Evolutionary conservation across 2,329 filamentous ascomycete species (phyloP), one percentile per base, ranked within the genome.

Genomic region (Fusarium dimerum): DNA sequence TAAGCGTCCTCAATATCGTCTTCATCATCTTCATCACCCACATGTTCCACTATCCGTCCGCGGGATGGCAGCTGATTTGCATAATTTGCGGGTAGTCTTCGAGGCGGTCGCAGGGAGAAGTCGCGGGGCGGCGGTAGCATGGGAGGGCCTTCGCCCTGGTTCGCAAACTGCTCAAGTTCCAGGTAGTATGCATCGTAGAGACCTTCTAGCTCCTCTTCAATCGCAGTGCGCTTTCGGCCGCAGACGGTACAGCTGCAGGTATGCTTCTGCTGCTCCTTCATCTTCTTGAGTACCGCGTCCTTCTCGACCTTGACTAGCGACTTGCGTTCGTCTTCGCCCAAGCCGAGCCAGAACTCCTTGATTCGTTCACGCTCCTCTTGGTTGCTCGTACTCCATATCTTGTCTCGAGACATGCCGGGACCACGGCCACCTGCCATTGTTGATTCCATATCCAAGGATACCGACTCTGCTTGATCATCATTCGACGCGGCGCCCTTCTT

Each of bases 221-320:
- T 99, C 39, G 94, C 94, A 12, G 89, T 96, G 48, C 94, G 86
- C 77, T 99, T 99, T 61, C 94, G 85, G 48, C 94, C 94, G 72
- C 94, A 99, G 40, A 99, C 93, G 5, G 92, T 95, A 73, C 94
- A 99, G 71, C 92, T 97, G 78, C 94, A 99, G 3, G 93, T 97
- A 71, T 97, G 92, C 74, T 97, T 97, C 73, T 99, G 94, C 73
- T 99, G 94, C 73, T 99, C 94, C 79, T 99, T 99, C 94, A 99
- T 99, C 79, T 99, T 99, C 68, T 90, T 92, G 51, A 99, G 77
- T 1, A 99, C 94, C 8, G 94, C 93, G 73, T 99, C 93, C 76
- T 99, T 99, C 74, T 99, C 94, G 30, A 99, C 93, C 74, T 97
- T 97, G 68, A 99, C 92, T 43, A 99, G 78, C 15, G 90, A 94